phyloP scores from a whole-genome alignment of 805 yeast species.

The Sporopachydermia lactativora region DNA sequence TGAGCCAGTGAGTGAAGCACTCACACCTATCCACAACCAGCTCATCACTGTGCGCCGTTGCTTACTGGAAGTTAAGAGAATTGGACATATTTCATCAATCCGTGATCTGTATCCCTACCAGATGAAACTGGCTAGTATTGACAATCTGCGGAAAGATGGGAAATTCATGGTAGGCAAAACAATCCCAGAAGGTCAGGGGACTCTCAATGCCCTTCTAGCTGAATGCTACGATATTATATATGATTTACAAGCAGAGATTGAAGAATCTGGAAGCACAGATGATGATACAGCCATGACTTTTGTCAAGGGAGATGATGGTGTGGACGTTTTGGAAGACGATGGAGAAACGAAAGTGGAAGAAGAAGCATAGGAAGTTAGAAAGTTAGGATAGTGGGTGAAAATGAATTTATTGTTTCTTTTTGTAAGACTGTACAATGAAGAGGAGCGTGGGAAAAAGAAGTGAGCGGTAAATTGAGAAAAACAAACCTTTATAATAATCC shows the following conservation, averaged over 20 bases:
- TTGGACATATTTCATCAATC: conserved; percentile 80
- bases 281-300: conserved; percentile 10
- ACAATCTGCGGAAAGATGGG: conserved; percentile 79
- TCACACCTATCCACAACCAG: conserved; percentile 90
- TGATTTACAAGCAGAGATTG: conserved; percentile 11
- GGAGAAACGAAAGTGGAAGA: conserved; percentile 6
- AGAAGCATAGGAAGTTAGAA: no score
- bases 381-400: no score
- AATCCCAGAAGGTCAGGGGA: conserved; percentile 97
- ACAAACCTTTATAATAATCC: no score
- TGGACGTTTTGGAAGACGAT: conserved; percentile 11
- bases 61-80: conserved; percentile 73
- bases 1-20: conserved; percentile 90
- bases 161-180: conserved; percentile 79
- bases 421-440: no score
- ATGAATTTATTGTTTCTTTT: no score
- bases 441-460: no score
- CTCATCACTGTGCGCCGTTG: conserved; percentile 84
- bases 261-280: conserved; percentile 10
- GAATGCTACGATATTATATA: conserved; percentile 79
- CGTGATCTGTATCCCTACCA: conserved; percentile 94
- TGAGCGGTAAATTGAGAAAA: no score
- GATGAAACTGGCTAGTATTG: conserved; percentile 82
- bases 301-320: conserved; percentile 14
- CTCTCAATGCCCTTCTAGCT: conserved; percentile 78